Conservation (phyloP, 1,284 basidiomycete species). For the Tylopilus orsonianus region DNA sequence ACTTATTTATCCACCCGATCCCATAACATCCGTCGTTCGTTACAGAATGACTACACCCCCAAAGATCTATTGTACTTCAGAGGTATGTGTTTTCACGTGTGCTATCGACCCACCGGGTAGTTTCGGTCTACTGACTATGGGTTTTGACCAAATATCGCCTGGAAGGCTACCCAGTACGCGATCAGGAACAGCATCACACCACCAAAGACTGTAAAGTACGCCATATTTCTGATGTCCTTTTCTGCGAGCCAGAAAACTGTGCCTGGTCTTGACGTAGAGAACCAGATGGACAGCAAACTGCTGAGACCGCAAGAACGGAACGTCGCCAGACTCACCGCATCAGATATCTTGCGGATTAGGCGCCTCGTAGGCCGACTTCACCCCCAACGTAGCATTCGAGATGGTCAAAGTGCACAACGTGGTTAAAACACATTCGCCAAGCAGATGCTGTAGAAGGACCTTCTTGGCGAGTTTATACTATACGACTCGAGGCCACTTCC, state of each 20-base stretch:
- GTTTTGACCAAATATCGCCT: conserved; percentile 1
- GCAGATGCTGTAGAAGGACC: too few species aligned
- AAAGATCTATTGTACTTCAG: conserved; percentile 3
- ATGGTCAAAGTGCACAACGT: neutral
- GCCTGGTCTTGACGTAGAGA: conserved; percentile 13
- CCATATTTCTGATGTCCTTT: neutral
- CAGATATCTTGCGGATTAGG: conserved; percentile 9
- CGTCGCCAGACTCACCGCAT: conserved; percentile 9
- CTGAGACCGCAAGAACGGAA: neutral
- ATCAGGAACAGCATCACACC: conserved; percentile 12
- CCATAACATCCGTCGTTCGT: conserved; percentile 16
- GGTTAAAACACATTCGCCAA: neutral
- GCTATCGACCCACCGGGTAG: conserved; percentile 7
- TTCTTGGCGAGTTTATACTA: too few species aligned
- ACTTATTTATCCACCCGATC: neutral
- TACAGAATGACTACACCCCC: conserved; percentile 6
- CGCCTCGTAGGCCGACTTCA: conserved; percentile 11
- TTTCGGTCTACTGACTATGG: conserved; percentile 8
- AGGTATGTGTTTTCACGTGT: neutral
- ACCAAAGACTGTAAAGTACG: conserved; percentile 17
- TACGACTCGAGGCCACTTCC: too few species aligned
- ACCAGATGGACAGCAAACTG: conserved; percentile 3
- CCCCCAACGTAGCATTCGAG: neutral
- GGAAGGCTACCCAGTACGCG: conserved; percentile 1
- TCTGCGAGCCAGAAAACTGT: conserved; percentile 1